These are phyloP conservation scores for Secale cereale DNA, from an alignment of 176 grass and related monocot genomes.

Conservation along the genomic window DNA sequence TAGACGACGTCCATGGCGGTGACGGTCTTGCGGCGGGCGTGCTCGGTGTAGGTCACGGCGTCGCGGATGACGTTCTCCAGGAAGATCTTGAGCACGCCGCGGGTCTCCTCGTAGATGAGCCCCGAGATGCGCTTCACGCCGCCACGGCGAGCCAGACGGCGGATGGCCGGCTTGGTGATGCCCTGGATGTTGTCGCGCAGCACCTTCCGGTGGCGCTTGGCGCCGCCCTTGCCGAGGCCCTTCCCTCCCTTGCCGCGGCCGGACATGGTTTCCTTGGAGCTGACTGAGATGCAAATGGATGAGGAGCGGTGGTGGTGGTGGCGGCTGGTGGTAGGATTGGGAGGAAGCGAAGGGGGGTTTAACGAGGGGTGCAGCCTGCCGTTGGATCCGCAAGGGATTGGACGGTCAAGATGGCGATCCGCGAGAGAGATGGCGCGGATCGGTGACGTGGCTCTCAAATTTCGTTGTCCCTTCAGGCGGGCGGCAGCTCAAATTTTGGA, in stretches of 20 bases:
- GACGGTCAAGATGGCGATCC: too few species aligned
- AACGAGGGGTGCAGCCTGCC: too few species aligned
- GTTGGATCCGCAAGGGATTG: too few species aligned
- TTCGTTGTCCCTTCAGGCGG: too few species aligned
- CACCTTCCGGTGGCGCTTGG: slow-evolving; percentile 83
- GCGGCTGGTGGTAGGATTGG: too few species aligned
- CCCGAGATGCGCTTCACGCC: slow-evolving; percentile 94
- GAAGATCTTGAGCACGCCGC: slow-evolving; percentile 96
- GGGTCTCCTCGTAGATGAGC: slow-evolving; percentile 94
- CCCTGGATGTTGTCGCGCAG: slow-evolving; percentile 96
- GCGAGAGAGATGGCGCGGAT: too few species aligned
- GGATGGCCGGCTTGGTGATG: slow-evolving; percentile 91
- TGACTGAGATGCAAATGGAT: too few species aligned
- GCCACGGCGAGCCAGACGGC: slow-evolving; percentile 61
- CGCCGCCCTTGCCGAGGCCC: slow-evolving; percentile 80
- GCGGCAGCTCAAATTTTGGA: too few species aligned
- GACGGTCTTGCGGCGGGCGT: slow-evolving; percentile 83
- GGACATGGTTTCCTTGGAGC: slow-evolving; percentile 36
- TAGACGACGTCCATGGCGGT: slow-evolving; percentile 97
- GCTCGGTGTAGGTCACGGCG: slow-evolving; percentile 93
- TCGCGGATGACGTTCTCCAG: slow-evolving; percentile 97
- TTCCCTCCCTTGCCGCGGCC: slow-evolving; percentile 92
- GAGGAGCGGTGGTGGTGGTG: too few species aligned
- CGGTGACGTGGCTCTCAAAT: too few species aligned
- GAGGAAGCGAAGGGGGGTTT: too few species aligned